Evolutionary conservation across 2,329 filamentous ascomycete species (phyloP), one percentile per base, ranked within the genome.

Genomic region (Leptographium flavum): DNA sequence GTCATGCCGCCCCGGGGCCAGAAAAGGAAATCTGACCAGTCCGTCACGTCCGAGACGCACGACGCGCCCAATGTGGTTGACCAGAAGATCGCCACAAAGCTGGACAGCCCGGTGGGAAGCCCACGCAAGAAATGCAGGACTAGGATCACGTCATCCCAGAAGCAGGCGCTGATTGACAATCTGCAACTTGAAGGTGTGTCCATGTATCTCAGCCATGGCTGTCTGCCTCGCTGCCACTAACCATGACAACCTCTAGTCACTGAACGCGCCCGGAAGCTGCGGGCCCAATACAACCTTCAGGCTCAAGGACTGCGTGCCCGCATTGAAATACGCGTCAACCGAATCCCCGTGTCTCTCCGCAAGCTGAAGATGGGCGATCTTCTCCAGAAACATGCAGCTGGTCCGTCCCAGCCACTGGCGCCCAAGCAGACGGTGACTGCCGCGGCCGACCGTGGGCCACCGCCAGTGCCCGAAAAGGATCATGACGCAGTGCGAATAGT

Each of bases 261-360:
- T 17, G 84, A 93, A 64, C 79, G 88, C 59, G 85, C 86, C 50
- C 78, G 90, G 54, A 87, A 90, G 61, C 70, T 96, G 49, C 79
- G 88, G 55, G 83, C 88, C 7, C 87, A 94, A 60, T 94, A 93
- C 66, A 81, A 83, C 48, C 73, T 93, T 10, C 88, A 94, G 62
- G 84, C 87, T 21, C 83, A 90, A 60, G 84, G 84, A 50, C 73
- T 96, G 33, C 77, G 83, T 49, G 81, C 87, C 49, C 81, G 90
- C 49, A 81, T 98, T 43, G 88, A 95, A 62, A 83, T 94, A 65
- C 84, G 92, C 63, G 75, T 96, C 60, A 94, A 95, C 59, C 81
- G 92, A 45, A 92, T 96, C 43, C 92, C 92, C 8, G 74, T 78
- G 54, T 73, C 80, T 15, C 66, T 94, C 51, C 80, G 90, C 48